These are phyloP conservation scores for Halocafeteria seosinensis DNA, from an alignment of 108 stramenopile species.

Conservation along the genomic window DNA sequence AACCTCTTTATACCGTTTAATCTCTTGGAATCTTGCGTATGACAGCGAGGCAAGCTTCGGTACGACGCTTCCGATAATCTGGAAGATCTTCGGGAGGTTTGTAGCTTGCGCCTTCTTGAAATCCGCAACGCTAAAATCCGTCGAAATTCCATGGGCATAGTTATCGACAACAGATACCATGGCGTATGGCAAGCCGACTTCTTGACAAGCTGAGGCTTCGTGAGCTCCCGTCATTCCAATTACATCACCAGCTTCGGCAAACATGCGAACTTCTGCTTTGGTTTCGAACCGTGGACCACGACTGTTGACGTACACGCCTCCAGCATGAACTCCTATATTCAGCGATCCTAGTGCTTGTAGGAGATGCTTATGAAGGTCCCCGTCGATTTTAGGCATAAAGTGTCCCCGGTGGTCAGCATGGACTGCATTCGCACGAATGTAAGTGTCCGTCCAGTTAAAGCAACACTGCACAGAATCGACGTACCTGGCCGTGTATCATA, in stretches of 20 bases:
- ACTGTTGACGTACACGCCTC: constrained; percentile 11
- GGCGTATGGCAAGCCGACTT: constrained; percentile 5
- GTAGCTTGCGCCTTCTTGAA: constrained; percentile 4
- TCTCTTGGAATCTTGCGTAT: too few species aligned
- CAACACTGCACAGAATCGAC: constrained; percentile 3
- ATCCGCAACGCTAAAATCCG: constrained; percentile 3
- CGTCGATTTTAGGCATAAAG: constrained; percentile 4
- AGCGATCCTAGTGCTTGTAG: background rate
- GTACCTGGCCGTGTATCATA: background rate
- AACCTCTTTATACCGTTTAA: too few species aligned
- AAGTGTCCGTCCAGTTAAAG: background rate
- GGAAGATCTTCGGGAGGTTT: constrained; percentile 4
- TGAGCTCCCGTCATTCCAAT: constrained; percentile 16
- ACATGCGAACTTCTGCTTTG: constrained; percentile 13
- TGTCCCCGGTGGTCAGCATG: constrained; percentile 6
- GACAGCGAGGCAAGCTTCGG: too few species aligned
- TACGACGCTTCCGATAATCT: background rate
- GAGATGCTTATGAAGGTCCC: background rate
- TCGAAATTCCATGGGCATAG: constrained; percentile 9
- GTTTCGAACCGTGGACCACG: constrained; percentile 17
- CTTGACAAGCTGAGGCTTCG: constrained; percentile 6
- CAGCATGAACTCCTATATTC: background rate
- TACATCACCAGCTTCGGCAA: constrained; percentile 7
- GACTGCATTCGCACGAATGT: too few species aligned
- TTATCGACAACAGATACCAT: constrained; percentile 13